Conservation (phyloP, 1,284 basidiomycete genomes). For the Pisolithus thermaeus region DNA sequence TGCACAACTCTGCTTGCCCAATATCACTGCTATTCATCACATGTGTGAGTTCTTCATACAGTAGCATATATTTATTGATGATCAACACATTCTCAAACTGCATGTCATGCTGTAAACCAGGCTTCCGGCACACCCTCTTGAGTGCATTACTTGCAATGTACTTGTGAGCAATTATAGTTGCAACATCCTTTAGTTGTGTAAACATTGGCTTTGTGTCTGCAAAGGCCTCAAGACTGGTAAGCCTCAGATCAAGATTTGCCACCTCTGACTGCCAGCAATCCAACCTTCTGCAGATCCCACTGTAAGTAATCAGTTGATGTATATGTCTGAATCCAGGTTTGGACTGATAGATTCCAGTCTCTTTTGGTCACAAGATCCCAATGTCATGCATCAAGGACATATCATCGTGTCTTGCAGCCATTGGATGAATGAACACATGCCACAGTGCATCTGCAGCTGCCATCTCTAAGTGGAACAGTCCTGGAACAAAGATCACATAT, state of each 20-base stretch:
- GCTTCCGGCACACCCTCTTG: too few species aligned
- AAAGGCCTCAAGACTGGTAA: background rate
- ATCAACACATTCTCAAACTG: too few species aligned
- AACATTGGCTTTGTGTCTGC: background rate
- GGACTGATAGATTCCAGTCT: slow-evolving; percentile 3
- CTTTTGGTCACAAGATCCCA: background rate
- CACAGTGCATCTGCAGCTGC: too few species aligned
- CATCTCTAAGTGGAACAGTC: too few species aligned
- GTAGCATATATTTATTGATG: too few species aligned
- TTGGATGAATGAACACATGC: too few species aligned
- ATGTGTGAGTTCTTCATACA: too few species aligned
- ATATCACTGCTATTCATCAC: background rate
- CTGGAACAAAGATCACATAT: too few species aligned
- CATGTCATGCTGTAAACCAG: too few species aligned
- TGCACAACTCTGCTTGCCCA: background rate
- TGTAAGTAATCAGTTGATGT: background rate
- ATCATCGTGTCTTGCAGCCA: too few species aligned
- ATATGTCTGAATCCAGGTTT: slow-evolving; percentile 6
- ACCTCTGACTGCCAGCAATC: background rate
- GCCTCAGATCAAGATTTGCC: background rate
- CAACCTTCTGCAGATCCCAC: background rate
- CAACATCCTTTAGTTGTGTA: background rate
- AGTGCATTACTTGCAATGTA: too few species aligned
- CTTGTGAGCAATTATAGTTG: background rate
- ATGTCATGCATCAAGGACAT: slow-evolving; percentile 1